Evolutionary conservation across 257 asterid genomes (phyloP), one percentile per base, ranked within the genome.

Genomic region (Prunella vulgaris): DNA sequence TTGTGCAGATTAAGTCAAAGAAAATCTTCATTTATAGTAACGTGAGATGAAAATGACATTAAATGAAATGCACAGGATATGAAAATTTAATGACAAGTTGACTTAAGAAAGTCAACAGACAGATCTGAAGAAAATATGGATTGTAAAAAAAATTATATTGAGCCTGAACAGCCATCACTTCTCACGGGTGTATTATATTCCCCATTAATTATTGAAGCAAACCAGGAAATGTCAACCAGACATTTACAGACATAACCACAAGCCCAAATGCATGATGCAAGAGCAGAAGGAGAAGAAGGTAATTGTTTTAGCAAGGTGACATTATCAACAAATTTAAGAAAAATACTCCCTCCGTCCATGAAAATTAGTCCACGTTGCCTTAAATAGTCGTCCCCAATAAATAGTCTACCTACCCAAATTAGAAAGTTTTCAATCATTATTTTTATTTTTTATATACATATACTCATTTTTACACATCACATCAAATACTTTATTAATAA

Each of bases 71-170:
- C 53, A 68, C 21, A 15, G 76, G 14, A 17, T 5, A 38, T 37
- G 69, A 49, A 63, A 38, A 58, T 46, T 63, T 61, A 70, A 49
- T 60, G 64, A 71, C 51, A 58, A 58, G 59, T 76, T 76, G 77
- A 74, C 80, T 62, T 63, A 28, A 66, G 49, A 44, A 60, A 76
- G 82, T 67, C 57, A 79, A 76, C 75, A 65, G 18, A 42, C 21
- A 46, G 53, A 67, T 58, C 49, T 58, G 73, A 60, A 32, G 72
- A 52, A 22, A 48, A 40, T 53, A 32, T 53, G 52, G 35, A 15
- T 40, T 32, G 20, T 33, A 66, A 69, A 46, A 46, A n/a, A 5
- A 42, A 42, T 7, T 42, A 7, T 42, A 13, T 13, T 42, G 6
- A 14, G 18, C 51, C 51, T 13, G 5, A 10, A 13, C 20, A 0